Evolutionary conservation across 1,139 yeast genomes (phyloP).

Genomic region (Starmera stellimalicola): DNA sequence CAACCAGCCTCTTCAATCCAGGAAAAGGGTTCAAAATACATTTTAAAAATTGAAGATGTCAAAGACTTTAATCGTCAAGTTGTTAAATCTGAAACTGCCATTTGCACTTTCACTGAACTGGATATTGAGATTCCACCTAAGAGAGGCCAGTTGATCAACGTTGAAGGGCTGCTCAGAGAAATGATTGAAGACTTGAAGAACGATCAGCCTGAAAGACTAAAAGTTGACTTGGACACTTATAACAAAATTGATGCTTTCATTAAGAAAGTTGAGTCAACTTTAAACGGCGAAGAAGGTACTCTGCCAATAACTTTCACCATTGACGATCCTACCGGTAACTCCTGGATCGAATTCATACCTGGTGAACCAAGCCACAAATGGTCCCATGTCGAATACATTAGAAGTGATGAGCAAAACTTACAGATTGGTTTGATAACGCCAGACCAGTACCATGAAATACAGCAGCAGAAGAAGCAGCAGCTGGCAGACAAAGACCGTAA

Average conservation of each 20-base stretch:
- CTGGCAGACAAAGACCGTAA: conserved; percentile 33
- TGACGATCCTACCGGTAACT: conserved; percentile 96
- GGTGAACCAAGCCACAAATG: conserved; percentile 87
- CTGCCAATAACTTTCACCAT: conserved; percentile 73
- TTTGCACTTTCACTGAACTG: conserved; percentile 73
- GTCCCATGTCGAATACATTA: conserved; percentile 73
- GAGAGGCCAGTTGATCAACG: conserved; percentile 85
- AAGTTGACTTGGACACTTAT: conserved; percentile 63
- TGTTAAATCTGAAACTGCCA: conserved; percentile 81
- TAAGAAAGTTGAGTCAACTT: conserved; percentile 43
- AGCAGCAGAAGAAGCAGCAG: conserved; percentile 23
- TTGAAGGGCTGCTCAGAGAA: conserved; percentile 80
- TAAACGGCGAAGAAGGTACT: conserved; percentile 55
- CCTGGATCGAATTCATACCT: conserved; percentile 90
- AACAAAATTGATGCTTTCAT: conserved; percentile 69
- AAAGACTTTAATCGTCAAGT: conserved; percentile 84
- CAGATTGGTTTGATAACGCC: conserved; percentile 78
- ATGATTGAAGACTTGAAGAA: conserved; percentile 73
- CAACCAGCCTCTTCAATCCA: conserved; percentile 90
- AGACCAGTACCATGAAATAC: conserved; percentile 55
- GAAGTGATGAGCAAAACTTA: conserved; percentile 86
- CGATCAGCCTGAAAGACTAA: conserved; percentile 75
- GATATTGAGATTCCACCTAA: conserved; percentile 95
- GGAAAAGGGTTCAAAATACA: conserved; percentile 75
- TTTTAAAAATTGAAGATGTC: conserved; percentile 58